A percentile compares a stretch with the other conserved stretches of the same genome.
Evolutionary conservation across 768 basidiomycete genomes (phyloP).

Genomic region (Pleurotus salmoneostramineus): DNA sequence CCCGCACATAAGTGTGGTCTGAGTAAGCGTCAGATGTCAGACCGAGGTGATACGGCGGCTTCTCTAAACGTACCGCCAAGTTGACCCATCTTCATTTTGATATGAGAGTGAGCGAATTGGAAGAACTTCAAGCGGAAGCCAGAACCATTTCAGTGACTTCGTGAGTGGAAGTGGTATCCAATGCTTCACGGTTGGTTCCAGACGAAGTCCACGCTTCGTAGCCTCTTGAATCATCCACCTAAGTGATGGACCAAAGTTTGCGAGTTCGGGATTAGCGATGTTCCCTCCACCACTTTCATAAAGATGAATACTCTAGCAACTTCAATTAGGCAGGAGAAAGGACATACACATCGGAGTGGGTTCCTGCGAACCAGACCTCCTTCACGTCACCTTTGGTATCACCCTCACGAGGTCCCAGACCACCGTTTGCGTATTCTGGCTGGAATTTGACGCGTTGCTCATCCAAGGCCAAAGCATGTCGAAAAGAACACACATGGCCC

Average conservation of each 20-base stretch:
- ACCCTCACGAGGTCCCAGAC: slow-evolving; percentile 21
- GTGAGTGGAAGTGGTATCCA: too few relatives aligned
- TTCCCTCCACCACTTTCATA: slow-evolving; percentile 6
- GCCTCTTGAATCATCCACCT: slow-evolving; percentile 15
- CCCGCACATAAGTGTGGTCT: too few relatives aligned
- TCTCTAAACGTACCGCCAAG: too few relatives aligned
- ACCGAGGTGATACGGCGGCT: too few relatives aligned
- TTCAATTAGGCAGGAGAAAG: too few relatives aligned
- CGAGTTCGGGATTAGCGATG: neutral
- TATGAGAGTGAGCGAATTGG: too few relatives aligned
- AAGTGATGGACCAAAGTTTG: neutral
- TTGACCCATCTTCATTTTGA: too few relatives aligned
- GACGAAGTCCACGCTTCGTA: slow-evolving; percentile 8
- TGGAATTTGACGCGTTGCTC: slow-evolving; percentile 33
- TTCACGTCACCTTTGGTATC: slow-evolving; percentile 11
- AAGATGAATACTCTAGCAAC: too few relatives aligned
- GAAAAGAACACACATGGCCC: slow-evolving; percentile 35
- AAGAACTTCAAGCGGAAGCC: too few relatives aligned
- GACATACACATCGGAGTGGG: slow-evolving; percentile 27
- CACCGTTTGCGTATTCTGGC: slow-evolving; percentile 24
- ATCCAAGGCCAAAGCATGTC: slow-evolving; percentile 44
- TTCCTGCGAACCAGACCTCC: slow-evolving; percentile 28
- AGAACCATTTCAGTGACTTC: too few relatives aligned
- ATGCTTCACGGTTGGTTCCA: neutral
- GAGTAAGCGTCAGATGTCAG: too few relatives aligned